These are phyloP conservation scores for Trichosporon sp. DNA, from an alignment of 1,284 basidiomycete species.

Conservation along the genomic window DNA sequence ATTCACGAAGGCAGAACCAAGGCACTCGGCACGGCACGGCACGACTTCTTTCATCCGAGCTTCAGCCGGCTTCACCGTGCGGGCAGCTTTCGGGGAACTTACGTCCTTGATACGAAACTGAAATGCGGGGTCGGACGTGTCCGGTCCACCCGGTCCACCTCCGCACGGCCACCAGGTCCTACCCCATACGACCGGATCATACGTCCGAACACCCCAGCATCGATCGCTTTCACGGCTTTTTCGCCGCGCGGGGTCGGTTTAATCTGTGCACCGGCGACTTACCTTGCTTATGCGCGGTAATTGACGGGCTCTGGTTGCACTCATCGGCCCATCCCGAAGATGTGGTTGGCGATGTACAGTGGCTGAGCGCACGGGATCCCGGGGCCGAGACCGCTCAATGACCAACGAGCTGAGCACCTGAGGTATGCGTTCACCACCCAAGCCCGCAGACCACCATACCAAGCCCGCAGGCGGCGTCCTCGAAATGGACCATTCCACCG, in stretches of 20 bases:
- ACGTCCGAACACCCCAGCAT: not conserved
- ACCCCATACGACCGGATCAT: not conserved
- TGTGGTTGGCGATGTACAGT: not conserved
- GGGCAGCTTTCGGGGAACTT: not conserved
- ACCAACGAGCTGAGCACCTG: not conserved
- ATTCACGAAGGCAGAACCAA: not conserved
- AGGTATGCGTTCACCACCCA: too few species aligned
- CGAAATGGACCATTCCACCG: not conserved
- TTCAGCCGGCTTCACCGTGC: not conserved
- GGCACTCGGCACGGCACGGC: not conserved
- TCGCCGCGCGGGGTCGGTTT: not conserved
- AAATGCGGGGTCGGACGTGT: not conserved
- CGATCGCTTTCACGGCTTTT: not conserved
- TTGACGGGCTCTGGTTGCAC: not conserved
- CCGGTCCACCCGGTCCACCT: not conserved
- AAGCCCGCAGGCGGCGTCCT: not conserved
- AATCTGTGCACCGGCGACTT: not conserved
- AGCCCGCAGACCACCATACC: not conserved
- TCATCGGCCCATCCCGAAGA: not conserved
- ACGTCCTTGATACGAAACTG: constrained; percentile 1
- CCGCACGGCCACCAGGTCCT: not conserved
- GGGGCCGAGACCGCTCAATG: not conserved
- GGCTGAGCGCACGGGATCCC: not conserved
- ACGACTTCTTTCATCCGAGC: not conserved
- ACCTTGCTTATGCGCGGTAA: not conserved